Percentiles rank a stretch among this genome's conserved stretches.
phyloP scores from a whole-genome alignment of 768 basidiomycete genomes.

The Hygrophorus pudorinus region DNA sequence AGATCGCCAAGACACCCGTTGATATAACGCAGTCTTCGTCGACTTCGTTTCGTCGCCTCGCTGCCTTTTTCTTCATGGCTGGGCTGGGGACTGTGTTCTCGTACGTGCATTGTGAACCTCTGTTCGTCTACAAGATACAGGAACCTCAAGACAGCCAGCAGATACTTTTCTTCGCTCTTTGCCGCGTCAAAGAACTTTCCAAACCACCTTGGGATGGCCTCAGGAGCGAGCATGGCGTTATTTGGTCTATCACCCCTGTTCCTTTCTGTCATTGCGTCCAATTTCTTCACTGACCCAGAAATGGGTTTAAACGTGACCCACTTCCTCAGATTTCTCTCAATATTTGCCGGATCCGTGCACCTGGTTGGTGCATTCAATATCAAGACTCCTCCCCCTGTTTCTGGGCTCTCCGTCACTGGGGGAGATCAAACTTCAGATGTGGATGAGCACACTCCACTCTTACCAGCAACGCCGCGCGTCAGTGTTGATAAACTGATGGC shows the following conservation, averaged over 20 bases:
- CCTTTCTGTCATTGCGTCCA: slow-evolving; percentile 54
- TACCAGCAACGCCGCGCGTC: slow-evolving; percentile 3
- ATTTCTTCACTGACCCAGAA: slow-evolving; percentile 40
- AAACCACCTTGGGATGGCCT: slow-evolving; percentile 49
- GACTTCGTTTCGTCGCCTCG: slow-evolving; percentile 41
- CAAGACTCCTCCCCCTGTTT: slow-evolving; percentile 10
- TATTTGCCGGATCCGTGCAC: slow-evolving; percentile 43
- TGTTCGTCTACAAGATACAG: neutral
- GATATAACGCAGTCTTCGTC: slow-evolving; percentile 25
- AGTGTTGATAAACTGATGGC: neutral
- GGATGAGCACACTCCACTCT: slow-evolving; percentile 7
- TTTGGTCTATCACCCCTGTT: slow-evolving; percentile 80
- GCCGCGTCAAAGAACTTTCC: slow-evolving; percentile 67
- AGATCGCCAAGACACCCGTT: slow-evolving; percentile 39
- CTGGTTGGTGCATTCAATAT: slow-evolving; percentile 41
- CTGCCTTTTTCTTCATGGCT: slow-evolving; percentile 48
- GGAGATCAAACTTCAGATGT: slow-evolving; percentile 7
- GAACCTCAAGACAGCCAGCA: slow-evolving; percentile 10
- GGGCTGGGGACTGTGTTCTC: slow-evolving; percentile 66
- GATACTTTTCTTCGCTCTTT: slow-evolving; percentile 68
- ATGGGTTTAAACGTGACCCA: slow-evolving; percentile 34
- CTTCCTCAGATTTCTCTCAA: slow-evolving; percentile 50
- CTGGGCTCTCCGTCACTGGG: neutral
- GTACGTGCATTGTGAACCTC: slow-evolving; percentile 30
- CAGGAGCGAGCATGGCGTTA: slow-evolving; percentile 58